Conservation (phyloP, 2,329 filamentous ascomycete genomes). For the Endocalyx cinctus region DNA sequence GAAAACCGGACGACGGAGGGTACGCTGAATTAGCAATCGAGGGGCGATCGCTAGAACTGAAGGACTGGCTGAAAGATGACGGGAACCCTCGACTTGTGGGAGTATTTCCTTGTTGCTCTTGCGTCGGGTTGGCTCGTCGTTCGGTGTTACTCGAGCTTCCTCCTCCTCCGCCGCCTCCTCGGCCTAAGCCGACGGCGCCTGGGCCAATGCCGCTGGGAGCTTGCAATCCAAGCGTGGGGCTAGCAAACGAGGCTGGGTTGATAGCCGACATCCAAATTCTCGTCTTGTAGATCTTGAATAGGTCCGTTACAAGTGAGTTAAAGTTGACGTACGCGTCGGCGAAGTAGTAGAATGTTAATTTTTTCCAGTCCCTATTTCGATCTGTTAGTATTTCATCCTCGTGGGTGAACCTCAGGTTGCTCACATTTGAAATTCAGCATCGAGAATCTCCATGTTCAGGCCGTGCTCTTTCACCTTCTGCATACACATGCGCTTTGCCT, state of each 20-base stretch:
- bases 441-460: slow-evolving; percentile 96
- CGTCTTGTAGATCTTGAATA: slow-evolving; percentile 99
- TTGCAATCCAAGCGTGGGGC: slow-evolving; percentile 66
- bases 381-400: slow-evolving; percentile 17
- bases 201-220: slow-evolving; percentile 63
- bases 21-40: slow-evolving; percentile 34
- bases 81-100: slow-evolving; percentile 37
- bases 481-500: slow-evolving; percentile 93
- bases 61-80: slow-evolving; percentile 37
- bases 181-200: slow-evolving; percentile 57
- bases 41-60: slow-evolving; percentile 37
- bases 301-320: slow-evolving; percentile 91
- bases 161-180: slow-evolving; percentile 44
- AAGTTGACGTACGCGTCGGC: slow-evolving; percentile 98
- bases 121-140: slow-evolving; percentile 42
- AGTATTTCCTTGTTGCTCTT: slow-evolving; percentile 36
- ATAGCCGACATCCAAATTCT: slow-evolving; percentile 99
- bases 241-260: slow-evolving; percentile 92
- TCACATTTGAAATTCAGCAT: slow-evolving; percentile 98
- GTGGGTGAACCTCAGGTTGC: slow-evolving; percentile 24
- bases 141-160: slow-evolving; percentile 39
- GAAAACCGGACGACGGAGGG: slow-evolving; percentile 32
- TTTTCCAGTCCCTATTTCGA: slow-evolving; percentile 92
- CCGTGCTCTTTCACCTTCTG: slow-evolving; percentile 94
- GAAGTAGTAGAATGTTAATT: slow-evolving; percentile 98